These are phyloP conservation scores for Leishmania arabica DNA, from an alignment of 208 protist genomes.

Conservation along the genomic window DNA sequence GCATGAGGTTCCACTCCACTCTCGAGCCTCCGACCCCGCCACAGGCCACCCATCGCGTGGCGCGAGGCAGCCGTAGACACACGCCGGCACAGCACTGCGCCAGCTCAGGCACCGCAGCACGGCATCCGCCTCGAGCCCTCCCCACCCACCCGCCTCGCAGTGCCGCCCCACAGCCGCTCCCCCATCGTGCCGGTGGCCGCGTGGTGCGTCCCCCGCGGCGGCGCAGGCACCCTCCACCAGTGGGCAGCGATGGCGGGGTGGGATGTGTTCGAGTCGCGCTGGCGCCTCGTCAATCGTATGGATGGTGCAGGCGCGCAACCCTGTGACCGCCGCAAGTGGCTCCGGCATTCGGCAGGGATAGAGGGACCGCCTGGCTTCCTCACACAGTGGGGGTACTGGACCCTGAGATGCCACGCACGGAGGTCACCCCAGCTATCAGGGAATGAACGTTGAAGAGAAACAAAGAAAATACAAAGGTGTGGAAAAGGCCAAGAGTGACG, in stretches of 20 bases:
- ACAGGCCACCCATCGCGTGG: background rate
- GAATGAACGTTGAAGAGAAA: background rate
- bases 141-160: background rate
- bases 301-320: too few species aligned
- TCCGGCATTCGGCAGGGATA: too few species aligned
- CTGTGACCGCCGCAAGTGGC: too few species aligned
- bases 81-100: background rate
- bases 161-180: too few species aligned
- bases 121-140: background rate
- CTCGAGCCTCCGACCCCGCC: background rate
- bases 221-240: too few species aligned
- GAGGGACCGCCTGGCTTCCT: background rate
- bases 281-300: too few species aligned
- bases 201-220: background rate
- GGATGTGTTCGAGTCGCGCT: too few species aligned
- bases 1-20: background rate
- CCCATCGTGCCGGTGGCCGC: too few species aligned
- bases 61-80: background rate
- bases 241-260: too few species aligned
- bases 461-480: too few species aligned
- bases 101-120: background rate
- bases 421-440: background rate
- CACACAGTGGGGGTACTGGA: background rate
- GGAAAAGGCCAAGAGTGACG: background rate
- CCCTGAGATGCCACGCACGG: background rate